Percentiles rank a stretch among this genome's conserved stretches.
Evolutionary conservation across 306 rosid genomes (phyloP).

Genomic region (Leucaena leucocephala): DNA sequence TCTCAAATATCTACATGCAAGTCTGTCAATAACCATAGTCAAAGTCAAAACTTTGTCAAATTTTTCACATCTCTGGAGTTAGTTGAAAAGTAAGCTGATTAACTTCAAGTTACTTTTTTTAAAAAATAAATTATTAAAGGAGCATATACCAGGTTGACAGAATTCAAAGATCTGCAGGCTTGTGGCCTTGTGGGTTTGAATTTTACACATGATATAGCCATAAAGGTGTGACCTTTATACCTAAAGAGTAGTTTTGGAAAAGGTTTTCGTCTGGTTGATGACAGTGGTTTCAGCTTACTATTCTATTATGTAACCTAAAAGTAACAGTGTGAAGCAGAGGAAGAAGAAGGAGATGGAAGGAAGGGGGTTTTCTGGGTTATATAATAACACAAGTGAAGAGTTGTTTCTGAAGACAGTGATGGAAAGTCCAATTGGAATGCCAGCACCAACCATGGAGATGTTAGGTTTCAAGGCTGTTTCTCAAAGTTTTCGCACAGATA

Average conservation of each 20-base stretch:
- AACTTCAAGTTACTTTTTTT: not conserved
- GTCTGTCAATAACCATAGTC: slow-evolving; percentile 11
- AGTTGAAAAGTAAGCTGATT: slow-evolving; percentile 7
- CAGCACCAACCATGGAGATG: slow-evolving; percentile 77
- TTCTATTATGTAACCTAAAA: slow-evolving; percentile 37
- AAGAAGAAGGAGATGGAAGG: slow-evolving; percentile 69
- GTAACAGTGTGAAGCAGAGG: slow-evolving; percentile 25
- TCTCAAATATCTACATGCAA: not conserved
- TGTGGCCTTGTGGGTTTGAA: slow-evolving; percentile 36
- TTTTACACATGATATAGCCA: slow-evolving; percentile 19
- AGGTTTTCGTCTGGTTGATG: slow-evolving; percentile 26
- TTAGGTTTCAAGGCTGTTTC: slow-evolving; percentile 77
- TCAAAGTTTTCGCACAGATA: slow-evolving; percentile 72
- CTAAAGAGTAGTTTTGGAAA: slow-evolving; percentile 29
- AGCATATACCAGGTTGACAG: slow-evolving; percentile 33
- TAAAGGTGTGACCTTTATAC: slow-evolving; percentile 11
- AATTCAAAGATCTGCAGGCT: slow-evolving; percentile 22
- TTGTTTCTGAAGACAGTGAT: slow-evolving; percentile 72
- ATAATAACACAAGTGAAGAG: slow-evolving; percentile 83
- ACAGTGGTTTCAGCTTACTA: slow-evolving; percentile 33
- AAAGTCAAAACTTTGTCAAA: slow-evolving; percentile 21
- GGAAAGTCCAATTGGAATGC: slow-evolving; percentile 75
- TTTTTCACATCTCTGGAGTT: slow-evolving; percentile 23
- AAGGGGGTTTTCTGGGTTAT: slow-evolving; percentile 75
- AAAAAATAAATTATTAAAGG: not conserved